Conservation (phyloP, 208 protist species). For the Trypanosoma platydactyli region DNA sequence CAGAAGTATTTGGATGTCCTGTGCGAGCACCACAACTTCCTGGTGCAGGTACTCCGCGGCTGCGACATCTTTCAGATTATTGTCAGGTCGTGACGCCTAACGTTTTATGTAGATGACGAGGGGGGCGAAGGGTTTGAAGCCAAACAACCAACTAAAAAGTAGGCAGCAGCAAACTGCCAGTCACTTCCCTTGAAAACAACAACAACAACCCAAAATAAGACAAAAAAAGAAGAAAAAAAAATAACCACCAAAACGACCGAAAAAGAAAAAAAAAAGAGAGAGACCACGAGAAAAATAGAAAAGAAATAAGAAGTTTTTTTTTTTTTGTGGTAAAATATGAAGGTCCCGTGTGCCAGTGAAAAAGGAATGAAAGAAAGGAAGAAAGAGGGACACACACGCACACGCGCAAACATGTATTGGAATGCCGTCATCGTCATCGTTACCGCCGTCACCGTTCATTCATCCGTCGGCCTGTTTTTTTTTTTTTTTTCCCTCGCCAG, state of each 20-base stretch:
- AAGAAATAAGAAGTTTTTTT: constrained; percentile 12
- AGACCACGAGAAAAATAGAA: constrained; percentile 5
- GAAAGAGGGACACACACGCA: no score
- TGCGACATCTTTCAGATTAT: constrained; percentile 90
- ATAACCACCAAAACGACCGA: constrained; percentile 9
- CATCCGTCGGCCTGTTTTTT: no score
- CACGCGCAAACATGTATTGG: no score
- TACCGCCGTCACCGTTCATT: no score
- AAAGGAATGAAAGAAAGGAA: constrained; percentile 15
- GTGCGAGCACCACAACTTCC: constrained; percentile 89
- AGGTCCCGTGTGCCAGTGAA: no score
- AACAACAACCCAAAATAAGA: no score
- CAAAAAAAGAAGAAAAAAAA: constrained; percentile 26
- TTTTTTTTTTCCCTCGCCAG: no score
- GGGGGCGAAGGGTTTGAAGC: no score
- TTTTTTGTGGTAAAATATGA: constrained; percentile 7
- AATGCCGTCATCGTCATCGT: no score
- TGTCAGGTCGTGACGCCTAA: constrained; percentile 52
- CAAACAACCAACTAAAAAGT: no score
- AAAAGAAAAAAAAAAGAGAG: constrained; percentile 11
- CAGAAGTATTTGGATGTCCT: constrained; percentile 86
- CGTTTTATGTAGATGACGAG: not conserved
- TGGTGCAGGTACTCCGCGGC: constrained; percentile 83
- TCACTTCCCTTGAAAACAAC: no score
- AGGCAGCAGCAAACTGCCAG: no score